Evolutionary conservation across 345 rosid genomes (phyloP).

Genomic region (Draba incana): DNA sequence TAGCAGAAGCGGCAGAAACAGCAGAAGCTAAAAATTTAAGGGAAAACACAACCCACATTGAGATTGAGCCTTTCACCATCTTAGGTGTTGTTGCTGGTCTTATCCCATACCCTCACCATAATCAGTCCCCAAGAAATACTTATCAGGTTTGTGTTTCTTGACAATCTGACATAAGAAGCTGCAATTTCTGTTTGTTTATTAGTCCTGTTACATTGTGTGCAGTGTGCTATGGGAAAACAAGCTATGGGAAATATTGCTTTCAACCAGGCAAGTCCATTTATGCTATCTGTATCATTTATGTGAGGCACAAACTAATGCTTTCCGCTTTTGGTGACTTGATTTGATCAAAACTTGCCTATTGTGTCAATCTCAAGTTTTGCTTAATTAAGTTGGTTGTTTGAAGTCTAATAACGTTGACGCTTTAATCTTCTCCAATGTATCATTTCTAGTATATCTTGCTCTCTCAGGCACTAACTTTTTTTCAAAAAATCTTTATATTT

Average conservation of each 20-base stretch:
- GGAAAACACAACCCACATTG: constrained; percentile 81
- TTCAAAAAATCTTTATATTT: constrained; percentile 26
- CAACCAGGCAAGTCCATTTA: constrained; percentile 69
- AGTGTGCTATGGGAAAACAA: constrained; percentile 99
- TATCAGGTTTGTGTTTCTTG: constrained; percentile 65
- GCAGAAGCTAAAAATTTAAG: constrained; percentile 7
- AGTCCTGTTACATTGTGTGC: constrained; percentile 22
- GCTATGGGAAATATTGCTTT: constrained; percentile 98
- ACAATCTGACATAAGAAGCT: constrained; percentile 33
- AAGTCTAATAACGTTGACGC: constrained; percentile 7
- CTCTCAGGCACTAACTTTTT: not conserved
- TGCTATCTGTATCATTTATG: not conserved
- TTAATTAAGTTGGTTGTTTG: constrained; percentile 19
- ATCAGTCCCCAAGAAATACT: constrained; percentile 97
- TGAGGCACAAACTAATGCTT: constrained; percentile 10
- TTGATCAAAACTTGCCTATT: constrained; percentile 7
- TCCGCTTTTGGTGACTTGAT: constrained; percentile 16
- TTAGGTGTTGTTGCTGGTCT: constrained; percentile 96
- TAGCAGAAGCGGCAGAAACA: constrained; percentile 12
- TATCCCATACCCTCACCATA: constrained; percentile 97
- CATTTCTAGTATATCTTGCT: constrained; percentile 10
- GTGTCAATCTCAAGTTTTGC: constrained; percentile 13
- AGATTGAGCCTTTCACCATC: constrained; percentile 96
- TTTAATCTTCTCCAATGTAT: constrained; percentile 8
- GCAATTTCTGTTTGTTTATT: constrained; percentile 6